A percentile compares a stretch with the other conserved stretches of the same genome.
Conservation (phyloP, 2,329 filamentous ascomycete genomes). For the Arthrobotrys pseudoclavata region DNA sequence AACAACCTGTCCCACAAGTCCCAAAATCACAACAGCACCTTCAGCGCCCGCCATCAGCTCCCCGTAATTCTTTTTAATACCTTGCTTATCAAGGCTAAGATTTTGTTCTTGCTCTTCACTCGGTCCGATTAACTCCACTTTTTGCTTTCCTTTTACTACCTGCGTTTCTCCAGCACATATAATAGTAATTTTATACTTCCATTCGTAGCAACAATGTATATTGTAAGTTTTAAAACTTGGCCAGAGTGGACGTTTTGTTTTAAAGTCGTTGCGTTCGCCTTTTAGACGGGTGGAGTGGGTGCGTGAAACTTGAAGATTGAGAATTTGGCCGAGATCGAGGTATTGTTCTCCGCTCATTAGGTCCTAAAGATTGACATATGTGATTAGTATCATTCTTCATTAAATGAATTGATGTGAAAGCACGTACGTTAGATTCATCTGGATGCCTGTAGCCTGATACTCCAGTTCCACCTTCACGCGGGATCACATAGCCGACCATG, state of each 20-base stretch:
- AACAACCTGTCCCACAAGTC: constrained; percentile 5
- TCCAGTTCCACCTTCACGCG: constrained; percentile 14
- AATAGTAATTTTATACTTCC: constrained; percentile 53
- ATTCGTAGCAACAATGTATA: constrained; percentile 47
- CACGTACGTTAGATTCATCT: constrained; percentile 48
- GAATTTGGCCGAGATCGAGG: constrained; percentile 48
- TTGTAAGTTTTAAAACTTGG: constrained; percentile 55
- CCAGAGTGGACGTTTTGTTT: constrained; percentile 45
- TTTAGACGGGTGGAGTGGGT: constrained; percentile 48
- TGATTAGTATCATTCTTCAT: neutral
- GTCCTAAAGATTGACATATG: neutral
- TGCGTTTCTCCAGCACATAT: constrained; percentile 39
- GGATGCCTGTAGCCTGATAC: constrained; percentile 19
- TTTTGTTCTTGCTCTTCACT: constrained; percentile 51
- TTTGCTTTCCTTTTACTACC: constrained; percentile 38
- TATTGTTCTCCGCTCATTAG: constrained; percentile 22
- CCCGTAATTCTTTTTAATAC: constrained; percentile 37
- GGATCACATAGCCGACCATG: constrained; percentile 55
- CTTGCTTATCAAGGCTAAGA: constrained; percentile 29
- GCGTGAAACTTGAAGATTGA: constrained; percentile 50
- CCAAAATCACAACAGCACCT: constrained; percentile 25
- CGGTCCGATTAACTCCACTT: constrained; percentile 42
- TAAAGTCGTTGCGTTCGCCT: constrained; percentile 32
- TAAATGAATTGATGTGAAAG: neutral
- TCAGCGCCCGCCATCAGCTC: constrained; percentile 51